Percentiles rank a stretch among this genome's conserved stretches.
Evolutionary conservation across 176 grass and related monocot species (phyloP).

Genomic region (Avena atlantica): DNA sequence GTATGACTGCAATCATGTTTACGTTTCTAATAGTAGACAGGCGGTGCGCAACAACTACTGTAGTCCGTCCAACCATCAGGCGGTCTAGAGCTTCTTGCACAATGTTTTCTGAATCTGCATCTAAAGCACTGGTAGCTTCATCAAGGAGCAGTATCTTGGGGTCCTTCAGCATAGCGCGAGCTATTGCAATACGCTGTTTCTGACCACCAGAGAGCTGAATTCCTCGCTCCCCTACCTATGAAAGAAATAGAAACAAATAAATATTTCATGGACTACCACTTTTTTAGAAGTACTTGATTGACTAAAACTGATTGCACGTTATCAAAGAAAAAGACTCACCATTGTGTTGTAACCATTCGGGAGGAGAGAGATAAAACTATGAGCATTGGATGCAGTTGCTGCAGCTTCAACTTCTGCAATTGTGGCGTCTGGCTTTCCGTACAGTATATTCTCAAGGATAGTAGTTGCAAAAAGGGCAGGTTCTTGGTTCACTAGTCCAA

Average conservation of each 20-base stretch:
- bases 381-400: constrained; percentile 87
- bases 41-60: constrained; percentile 93
- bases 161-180: constrained; percentile 93
- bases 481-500: constrained; percentile 98
- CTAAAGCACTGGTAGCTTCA: constrained; percentile 98
- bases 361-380: constrained; percentile 92
- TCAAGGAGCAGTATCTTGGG: constrained; percentile 97
- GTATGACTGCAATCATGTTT: constrained; percentile 89
- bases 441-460: constrained; percentile 93
- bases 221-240: constrained; percentile 87
- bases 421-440: constrained; percentile 92
- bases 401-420: constrained; percentile 90
- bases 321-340: constrained; percentile 42
- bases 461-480: constrained; percentile 98
- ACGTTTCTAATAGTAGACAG: constrained; percentile 90
- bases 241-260: constrained; percentile 20
- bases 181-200: constrained; percentile 98
- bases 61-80: constrained; percentile 94
- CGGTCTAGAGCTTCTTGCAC: constrained; percentile 96
- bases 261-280: background rate
- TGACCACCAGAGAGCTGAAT: constrained; percentile 96
- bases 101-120: constrained; percentile 91
- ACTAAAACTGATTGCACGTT: background rate
- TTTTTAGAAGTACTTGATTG: background rate
- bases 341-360: constrained; percentile 92